Evolutionary conservation across 306 rosid species (phyloP).

Genomic region (Hylodesmum podocarpum): DNA sequence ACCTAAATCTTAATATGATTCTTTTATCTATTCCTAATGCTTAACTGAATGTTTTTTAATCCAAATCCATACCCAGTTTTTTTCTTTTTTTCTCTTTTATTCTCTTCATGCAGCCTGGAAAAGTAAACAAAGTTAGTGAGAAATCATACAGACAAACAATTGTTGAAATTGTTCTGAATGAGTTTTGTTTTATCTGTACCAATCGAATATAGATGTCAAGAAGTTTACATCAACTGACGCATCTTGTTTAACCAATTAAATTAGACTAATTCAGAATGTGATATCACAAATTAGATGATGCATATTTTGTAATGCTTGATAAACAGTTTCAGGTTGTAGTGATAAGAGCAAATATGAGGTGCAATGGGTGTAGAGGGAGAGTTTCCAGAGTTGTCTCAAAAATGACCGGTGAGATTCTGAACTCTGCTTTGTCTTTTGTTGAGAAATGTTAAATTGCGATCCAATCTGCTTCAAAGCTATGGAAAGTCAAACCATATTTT

Average conservation of each 20-base stretch:
- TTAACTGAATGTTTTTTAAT: not conserved
- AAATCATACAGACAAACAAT: not conserved
- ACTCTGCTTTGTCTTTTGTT: not conserved
- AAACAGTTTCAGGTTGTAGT: constrained; percentile 42
- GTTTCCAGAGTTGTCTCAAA: constrained; percentile 36
- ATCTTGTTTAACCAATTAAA: no score
- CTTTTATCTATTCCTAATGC: not conserved
- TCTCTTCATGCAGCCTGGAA: not conserved
- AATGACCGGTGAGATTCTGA: constrained; percentile 26
- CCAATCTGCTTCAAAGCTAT: not conserved
- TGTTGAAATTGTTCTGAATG: not conserved
- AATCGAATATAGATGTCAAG: no score
- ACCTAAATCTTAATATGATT: not conserved
- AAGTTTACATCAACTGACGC: no score
- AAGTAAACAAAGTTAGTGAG: not conserved
- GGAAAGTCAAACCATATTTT: not conserved
- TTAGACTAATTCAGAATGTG: no score
- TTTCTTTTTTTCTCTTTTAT: not conserved
- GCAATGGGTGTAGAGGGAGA: constrained; percentile 30
- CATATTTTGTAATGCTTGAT: constrained; percentile 1
- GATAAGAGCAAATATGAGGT: constrained; percentile 32
- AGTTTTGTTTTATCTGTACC: no score
- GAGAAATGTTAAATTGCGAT: not conserved
- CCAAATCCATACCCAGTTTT: not conserved
- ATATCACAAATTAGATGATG: not conserved